These are phyloP conservation scores for Rutstroemia sp. DNA, from an alignment of 2,329 filamentous ascomycete genomes.

Conservation along the genomic window DNA sequence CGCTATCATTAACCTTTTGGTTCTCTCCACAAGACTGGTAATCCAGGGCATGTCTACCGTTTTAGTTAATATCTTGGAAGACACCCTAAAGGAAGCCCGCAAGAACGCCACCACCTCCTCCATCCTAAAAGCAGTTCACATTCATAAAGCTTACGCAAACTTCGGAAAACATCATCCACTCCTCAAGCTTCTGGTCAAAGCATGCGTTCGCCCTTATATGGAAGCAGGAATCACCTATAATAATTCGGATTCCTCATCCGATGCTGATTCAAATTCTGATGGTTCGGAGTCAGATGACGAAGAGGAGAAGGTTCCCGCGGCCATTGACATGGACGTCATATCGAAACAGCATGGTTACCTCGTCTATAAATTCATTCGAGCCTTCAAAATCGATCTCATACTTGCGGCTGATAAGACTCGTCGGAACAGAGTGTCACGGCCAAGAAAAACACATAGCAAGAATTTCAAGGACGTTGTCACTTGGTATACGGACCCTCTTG, in stretches of 20 bases:
- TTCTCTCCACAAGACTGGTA: not conserved
- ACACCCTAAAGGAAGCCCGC: constrained; percentile 2
- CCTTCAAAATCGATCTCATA: not conserved
- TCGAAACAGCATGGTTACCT: not conserved
- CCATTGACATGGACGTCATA: not conserved
- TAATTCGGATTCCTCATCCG: not conserved
- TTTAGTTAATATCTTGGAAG: not conserved
- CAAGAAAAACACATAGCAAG: not conserved
- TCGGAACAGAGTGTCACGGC: not conserved
- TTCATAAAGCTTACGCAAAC: not conserved
- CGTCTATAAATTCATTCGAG: not conserved
- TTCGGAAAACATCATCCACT: not conserved
- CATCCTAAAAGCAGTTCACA: constrained; percentile 2
- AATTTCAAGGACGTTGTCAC: not conserved
- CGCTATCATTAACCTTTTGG: not conserved
- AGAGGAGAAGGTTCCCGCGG: not conserved
- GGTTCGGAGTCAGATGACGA: not conserved
- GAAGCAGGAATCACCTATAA: not conserved
- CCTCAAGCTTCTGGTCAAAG: constrained; percentile 7
- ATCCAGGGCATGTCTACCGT: not conserved
- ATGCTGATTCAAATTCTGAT: not conserved
- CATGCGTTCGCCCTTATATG: not conserved
- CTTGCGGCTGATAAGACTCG: not conserved
- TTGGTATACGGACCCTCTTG: constrained; percentile 2
- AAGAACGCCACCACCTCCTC: not conserved